Conservation (phyloP, 2,329 filamentous ascomycete species). For the Penicillium paneum region DNA sequence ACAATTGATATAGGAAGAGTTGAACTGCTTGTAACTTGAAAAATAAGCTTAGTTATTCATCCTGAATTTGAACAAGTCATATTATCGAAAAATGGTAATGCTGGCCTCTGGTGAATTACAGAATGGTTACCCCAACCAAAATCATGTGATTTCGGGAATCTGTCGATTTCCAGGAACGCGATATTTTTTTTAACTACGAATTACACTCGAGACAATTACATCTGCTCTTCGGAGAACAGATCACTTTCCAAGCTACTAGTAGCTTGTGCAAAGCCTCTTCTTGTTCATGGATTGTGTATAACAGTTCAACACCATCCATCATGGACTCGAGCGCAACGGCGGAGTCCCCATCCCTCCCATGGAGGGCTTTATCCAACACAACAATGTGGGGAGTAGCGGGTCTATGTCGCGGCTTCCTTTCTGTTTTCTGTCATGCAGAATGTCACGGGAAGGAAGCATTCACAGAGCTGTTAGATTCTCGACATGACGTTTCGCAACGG, state of each 20-base stretch:
- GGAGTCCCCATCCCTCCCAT: constrained; percentile 48
- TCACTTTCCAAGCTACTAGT: constrained; percentile 8
- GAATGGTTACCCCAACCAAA: constrained; percentile 17
- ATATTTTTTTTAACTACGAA: constrained; percentile 5
- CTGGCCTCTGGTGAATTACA: neutral
- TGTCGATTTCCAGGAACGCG: constrained; percentile 17
- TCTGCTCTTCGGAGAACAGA: constrained; percentile 6
- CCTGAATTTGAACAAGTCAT: neutral
- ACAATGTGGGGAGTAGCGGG: constrained; percentile 71
- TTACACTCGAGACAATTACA: constrained; percentile 4
- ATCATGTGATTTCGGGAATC: constrained; percentile 23
- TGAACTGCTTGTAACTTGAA: neutral
- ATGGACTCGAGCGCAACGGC: constrained; percentile 44
- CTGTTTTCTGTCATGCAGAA: constrained; percentile 70
- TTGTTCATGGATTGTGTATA: constrained; percentile 26
- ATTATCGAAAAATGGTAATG: neutral
- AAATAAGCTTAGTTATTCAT: too few relatives aligned
- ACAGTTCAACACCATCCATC: constrained; percentile 24
- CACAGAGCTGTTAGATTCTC: constrained; percentile 68
- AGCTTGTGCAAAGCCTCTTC: constrained; percentile 3
- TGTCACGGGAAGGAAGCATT: constrained; percentile 74
- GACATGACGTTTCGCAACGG: constrained; percentile 63
- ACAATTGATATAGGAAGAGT: neutral
- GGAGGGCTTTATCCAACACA: constrained; percentile 69
- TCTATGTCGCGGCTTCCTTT: constrained; percentile 71